phyloP scores from a whole-genome alignment of 345 rosid species.

The Erucastrum elatum region DNA sequence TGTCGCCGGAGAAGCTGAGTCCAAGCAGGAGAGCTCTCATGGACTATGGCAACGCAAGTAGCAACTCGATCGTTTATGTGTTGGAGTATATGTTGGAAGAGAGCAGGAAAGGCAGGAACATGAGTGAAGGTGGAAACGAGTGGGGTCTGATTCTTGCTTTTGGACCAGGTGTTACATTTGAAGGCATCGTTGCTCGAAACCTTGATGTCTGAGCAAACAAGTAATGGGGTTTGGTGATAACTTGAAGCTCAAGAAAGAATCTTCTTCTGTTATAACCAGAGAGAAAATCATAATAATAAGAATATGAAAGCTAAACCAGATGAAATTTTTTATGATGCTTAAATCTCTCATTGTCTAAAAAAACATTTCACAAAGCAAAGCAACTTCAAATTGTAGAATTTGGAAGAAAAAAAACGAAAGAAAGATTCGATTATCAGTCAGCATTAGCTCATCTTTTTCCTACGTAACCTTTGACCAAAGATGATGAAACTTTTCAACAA shows the following conservation, averaged over 20 bases:
- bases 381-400: conserved; percentile 13
- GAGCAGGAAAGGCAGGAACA: conserved; percentile 46
- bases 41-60: conserved; percentile 96
- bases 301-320: conserved; percentile 1
- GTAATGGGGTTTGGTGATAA: conserved; percentile 8
- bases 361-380: conserved; percentile 27
- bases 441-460: not conserved
- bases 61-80: conserved; percentile 89
- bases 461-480: not conserved
- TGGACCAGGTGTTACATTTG: conserved; percentile 98
- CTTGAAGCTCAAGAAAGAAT: conserved; percentile 31
- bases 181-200: conserved; percentile 91
- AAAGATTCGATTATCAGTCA: conserved; percentile 24
- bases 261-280: not conserved
- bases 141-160: conserved; percentile 91
- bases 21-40: conserved; percentile 82
- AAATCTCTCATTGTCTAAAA: conserved; percentile 23
- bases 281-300: conserved; percentile 31
- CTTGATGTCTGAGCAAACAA: conserved; percentile 42
- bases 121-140: conserved; percentile 38
- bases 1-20: conserved; percentile 72
- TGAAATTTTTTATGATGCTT: conserved; percentile 13
- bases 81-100: conserved; percentile 91
- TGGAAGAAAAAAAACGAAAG: not conserved
- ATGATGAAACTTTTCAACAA: conserved; percentile 19